Evolutionary conservation across 345 rosid genomes (phyloP), one percentile per base, ranked within the genome.

Genomic region (Firmiana major): DNA sequence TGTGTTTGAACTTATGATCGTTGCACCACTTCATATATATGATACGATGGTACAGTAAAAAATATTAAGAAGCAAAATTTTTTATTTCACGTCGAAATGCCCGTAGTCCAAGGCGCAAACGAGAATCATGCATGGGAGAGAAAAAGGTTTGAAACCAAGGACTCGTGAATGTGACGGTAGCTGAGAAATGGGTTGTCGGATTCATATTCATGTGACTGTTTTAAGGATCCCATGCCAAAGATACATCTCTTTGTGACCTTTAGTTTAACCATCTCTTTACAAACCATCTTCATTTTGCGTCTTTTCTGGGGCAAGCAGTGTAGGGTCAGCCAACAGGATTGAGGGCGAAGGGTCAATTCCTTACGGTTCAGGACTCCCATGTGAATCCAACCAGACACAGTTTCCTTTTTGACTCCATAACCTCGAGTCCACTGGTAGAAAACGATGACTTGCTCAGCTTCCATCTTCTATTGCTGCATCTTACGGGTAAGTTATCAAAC

Each of bases 131-230:
- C n/a, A 21, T 43, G 13, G 53, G 63, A 63, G 38, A 74, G 73
- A 38, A 55, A 77, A 63, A 76, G 73, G 74, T 58, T 58, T 54
- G 60, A 82, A 84, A 76, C 72, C 84, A 79, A 86, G 85, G 89
- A 76, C 87, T 83, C 91, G 89, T 86, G 89, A 86, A 88, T 89
- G 85, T 81, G 88, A 88, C 88, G 88, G 89, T 85, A 86, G 82
- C 76, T 12, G 53, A 63, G 54, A 38, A 60, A 67, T 57, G 63
- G 78, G 63, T 54, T 71, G 36, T 57, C 36, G 77, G 54, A 43
- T 78, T 85, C 88, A 78, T 85, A 43, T 78, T 85, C 88, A 78
- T 85, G 85, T 83, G 87, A 57, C 58, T 34, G 63, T 40, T 74
- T 78, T 60, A 74, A 57, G 82, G 79, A 83, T 83, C 86, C 88